Evolutionary conservation across 768 basidiomycete genomes (phyloP), one percentile per base, ranked within the genome.

Genomic region (Boletus reticuloceps): DNA sequence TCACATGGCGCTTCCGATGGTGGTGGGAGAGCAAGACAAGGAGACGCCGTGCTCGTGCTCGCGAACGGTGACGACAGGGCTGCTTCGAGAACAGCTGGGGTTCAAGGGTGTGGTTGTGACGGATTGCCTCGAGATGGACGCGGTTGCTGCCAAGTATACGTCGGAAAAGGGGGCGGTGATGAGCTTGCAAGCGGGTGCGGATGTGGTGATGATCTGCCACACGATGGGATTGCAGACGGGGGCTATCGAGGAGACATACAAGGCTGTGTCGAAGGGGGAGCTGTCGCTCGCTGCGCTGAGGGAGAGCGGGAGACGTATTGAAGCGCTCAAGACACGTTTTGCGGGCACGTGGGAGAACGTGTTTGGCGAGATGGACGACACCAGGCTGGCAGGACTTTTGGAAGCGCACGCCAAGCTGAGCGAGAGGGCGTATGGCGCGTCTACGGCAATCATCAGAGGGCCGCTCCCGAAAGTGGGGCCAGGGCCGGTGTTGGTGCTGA

Each of bases 101-200:
- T 89, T 78, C 66, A 47, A 72, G 5, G 86, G 86, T 0, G 78
- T 89, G 37, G 68, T 87, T 20, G 86, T 88, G 29, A 88, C 88
- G 1, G 88, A 89, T 64, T 89, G 88, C 62, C 70, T 89, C 22
- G 87, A 89, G 70, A 89, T 90, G 88, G 84, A 84, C 46, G 86
- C 88, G 12, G 79, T 89, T 16, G 77, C 82, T 1, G 74, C 77
- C 29, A 71, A 72, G 17, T 72, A 76, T 12, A 61, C 60, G 43
- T 32, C 65, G 16, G 47, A 47, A 13, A 69, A 47, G 47, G 86
- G 84, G 6, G 82, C 85, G 0, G 77, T 87, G 17, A 65, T 75
- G 55, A 79, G 82, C 6, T 63, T 89, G 41, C 72, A 73, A 46
- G 86, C 88, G 0, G 87, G 87, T 5, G 83, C 83, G 16, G 88